Evolutionary conservation across 176 grass and related monocot species (phyloP).

Genomic region (Hsuehochloa calcarea): DNA sequence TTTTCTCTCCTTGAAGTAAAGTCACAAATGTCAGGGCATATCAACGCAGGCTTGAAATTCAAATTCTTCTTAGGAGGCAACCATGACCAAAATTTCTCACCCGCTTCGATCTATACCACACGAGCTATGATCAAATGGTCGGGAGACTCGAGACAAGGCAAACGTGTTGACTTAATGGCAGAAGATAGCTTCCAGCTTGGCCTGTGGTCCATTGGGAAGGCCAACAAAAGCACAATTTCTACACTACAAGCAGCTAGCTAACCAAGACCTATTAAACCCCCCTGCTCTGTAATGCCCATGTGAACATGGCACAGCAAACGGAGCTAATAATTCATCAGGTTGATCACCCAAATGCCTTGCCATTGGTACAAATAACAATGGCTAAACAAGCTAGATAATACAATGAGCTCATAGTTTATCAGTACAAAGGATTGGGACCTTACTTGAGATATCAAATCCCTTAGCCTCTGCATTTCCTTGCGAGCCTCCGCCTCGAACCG

Average conservation of each 20-base stretch:
- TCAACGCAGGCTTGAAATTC: conserved; percentile 18
- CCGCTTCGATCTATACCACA: not conserved
- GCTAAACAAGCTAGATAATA: not conserved
- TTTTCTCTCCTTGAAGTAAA: not conserved
- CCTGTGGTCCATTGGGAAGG: conserved; percentile 34
- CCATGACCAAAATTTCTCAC: conserved; percentile 2
- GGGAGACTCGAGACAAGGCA: too few relatives aligned
- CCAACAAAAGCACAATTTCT: conserved; percentile 18
- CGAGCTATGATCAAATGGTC: conserved; percentile 20
- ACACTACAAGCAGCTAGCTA: conserved; percentile 18
- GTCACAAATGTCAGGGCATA: not conserved
- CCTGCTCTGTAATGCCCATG: conserved; percentile 19
- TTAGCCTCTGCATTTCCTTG: conserved; percentile 53
- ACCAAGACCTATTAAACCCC: conserved; percentile 26
- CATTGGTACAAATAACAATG: conserved; percentile 2
- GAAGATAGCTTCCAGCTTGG: conserved; percentile 16
- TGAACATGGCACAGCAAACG: conserved; percentile 10
- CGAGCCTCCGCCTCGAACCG: conserved; percentile 52
- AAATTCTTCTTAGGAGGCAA: conserved; percentile 19
- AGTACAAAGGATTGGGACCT: conserved; percentile 29
- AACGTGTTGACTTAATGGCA: conserved; percentile 19
- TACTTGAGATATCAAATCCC: conserved; percentile 65
- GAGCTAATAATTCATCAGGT: conserved; percentile 10
- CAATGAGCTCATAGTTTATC: conserved; percentile 37
- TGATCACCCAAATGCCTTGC: conserved; percentile 22